Evolutionary conservation across 768 basidiomycete genomes (phyloP).

Genomic region (Amanita rubescens): DNA sequence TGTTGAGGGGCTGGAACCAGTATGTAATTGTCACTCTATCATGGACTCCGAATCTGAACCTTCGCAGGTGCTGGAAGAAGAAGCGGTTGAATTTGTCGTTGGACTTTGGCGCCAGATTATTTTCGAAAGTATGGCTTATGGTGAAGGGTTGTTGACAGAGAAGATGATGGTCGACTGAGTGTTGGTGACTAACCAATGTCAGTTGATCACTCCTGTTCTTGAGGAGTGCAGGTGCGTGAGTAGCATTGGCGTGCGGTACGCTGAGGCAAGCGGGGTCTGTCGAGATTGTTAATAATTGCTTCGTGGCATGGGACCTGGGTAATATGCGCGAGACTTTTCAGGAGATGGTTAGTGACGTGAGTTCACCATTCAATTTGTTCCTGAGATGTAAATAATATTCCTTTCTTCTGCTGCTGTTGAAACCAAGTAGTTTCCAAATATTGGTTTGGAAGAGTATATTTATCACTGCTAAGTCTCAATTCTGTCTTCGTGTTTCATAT

Average conservation of each 20-base stretch:
- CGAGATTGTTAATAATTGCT: slow-evolving; percentile 23
- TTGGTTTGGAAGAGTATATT: background rate
- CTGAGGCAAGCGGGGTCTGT: slow-evolving; percentile 36
- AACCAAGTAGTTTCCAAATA: slow-evolving; percentile 3
- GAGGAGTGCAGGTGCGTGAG: slow-evolving; percentile 53
- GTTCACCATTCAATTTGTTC: slow-evolving; percentile 46
- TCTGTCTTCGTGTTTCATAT: background rate
- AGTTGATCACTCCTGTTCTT: slow-evolving; percentile 20
- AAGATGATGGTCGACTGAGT: slow-evolving; percentile 68
- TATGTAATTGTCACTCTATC: slow-evolving; percentile 35
- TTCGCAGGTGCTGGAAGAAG: slow-evolving; percentile 83
- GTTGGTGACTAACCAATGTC: slow-evolving; percentile 8
- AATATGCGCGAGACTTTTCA: background rate
- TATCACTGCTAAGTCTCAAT: background rate
- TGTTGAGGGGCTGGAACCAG: slow-evolving; percentile 86
- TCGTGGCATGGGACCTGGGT: slow-evolving; percentile 11
- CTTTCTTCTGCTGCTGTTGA: slow-evolving; percentile 14
- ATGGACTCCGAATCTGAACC: slow-evolving; percentile 1
- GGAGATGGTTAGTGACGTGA: slow-evolving; percentile 33
- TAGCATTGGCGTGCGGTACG: slow-evolving; percentile 38
- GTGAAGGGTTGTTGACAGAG: slow-evolving; percentile 83
- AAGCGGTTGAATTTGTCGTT: slow-evolving; percentile 72
- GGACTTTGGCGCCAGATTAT: slow-evolving; percentile 88
- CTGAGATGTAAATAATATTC: slow-evolving; percentile 42
- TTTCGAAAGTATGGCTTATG: slow-evolving; percentile 92